A percentile compares a stretch with the other conserved stretches of the same genome.
Conservation (phyloP, 2,329 filamentous ascomycete genomes). For the Tolypocladium amazonense region DNA sequence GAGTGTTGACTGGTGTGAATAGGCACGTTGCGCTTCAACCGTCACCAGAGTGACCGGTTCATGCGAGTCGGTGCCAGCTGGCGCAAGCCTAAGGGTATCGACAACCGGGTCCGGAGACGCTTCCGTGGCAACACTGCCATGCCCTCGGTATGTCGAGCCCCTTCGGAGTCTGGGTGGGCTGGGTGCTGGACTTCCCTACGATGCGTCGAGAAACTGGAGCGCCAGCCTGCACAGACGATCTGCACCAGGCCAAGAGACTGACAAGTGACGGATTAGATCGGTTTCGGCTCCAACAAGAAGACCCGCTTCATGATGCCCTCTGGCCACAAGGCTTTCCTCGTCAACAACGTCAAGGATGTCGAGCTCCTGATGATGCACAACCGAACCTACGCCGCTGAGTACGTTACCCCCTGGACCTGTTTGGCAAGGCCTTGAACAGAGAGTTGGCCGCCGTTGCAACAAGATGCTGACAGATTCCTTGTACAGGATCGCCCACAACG, state of each 20-base stretch:
- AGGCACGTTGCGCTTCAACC: conserved; percentile 92
- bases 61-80: conserved; percentile 83
- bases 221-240: neutral
- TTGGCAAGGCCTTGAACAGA: neutral
- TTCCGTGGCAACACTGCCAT: conserved; percentile 94
- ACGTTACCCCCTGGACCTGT: conserved; percentile 34
- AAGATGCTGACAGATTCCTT: neutral
- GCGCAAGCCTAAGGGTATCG: conserved; percentile 99
- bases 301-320: conserved; percentile 98
- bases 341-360: conserved; percentile 92
- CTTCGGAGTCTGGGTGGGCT: neutral
- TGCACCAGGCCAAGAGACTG: conserved; percentile 2
- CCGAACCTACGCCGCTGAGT: conserved; percentile 98
- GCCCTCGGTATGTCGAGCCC: conserved; percentile 74
- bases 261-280: conserved; percentile 54
- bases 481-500: conserved; percentile 88
- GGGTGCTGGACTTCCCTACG: neutral
- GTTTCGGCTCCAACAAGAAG: conserved; percentile 99
- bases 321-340: conserved; percentile 99
- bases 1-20: conserved; percentile 30
- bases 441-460: neutral
- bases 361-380: conserved; percentile 99
- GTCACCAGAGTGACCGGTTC: conserved; percentile 97
- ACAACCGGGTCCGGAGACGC: conserved; percentile 92
- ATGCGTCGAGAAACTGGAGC: neutral